A percentile compares a stretch with the other conserved stretches of the same genome.
Conservation (phyloP, 768 basidiomycete species). For the Auricularia heimuer region DNA sequence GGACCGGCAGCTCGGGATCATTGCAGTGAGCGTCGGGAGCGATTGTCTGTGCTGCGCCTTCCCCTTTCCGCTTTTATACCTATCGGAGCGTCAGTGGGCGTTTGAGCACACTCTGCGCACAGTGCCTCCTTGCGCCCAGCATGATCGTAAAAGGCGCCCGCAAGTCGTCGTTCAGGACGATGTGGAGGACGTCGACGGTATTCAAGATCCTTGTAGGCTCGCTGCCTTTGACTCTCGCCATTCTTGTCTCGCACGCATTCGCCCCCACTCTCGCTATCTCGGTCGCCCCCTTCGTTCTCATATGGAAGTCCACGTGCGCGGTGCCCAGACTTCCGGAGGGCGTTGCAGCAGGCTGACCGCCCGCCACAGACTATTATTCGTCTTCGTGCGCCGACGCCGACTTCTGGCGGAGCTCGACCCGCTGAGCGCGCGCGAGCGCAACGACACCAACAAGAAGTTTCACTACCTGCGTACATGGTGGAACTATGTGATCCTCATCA, state of each 20-base stretch:
- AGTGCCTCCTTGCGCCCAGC: not conserved
- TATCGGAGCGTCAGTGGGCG: no score
- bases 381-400: not conserved
- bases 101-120: no score
- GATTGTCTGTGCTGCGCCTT: no score
- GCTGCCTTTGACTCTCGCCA: not conserved
- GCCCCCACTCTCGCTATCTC: not conserved
- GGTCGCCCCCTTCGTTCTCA: not conserved
- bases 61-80: no score
- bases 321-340: not conserved
- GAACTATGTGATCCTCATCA: not conserved
- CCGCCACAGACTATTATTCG: not conserved
- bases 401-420: not conserved
- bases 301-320: not conserved
- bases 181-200: not conserved
- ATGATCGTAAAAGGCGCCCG: slow-evolving; percentile 1
- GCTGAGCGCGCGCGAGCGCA: not conserved
- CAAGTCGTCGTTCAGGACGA: not conserved
- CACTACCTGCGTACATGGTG: slow-evolving; percentile 1
- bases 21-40: no score
- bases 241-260: not conserved
- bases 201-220: not conserved
- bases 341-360: not conserved
- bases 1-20: no score
- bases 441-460: slow-evolving; percentile 1